These are phyloP conservation scores for Aspergillus japonicus DNA, from an alignment of 2,329 filamentous ascomycete species.

Conservation along the genomic window DNA sequence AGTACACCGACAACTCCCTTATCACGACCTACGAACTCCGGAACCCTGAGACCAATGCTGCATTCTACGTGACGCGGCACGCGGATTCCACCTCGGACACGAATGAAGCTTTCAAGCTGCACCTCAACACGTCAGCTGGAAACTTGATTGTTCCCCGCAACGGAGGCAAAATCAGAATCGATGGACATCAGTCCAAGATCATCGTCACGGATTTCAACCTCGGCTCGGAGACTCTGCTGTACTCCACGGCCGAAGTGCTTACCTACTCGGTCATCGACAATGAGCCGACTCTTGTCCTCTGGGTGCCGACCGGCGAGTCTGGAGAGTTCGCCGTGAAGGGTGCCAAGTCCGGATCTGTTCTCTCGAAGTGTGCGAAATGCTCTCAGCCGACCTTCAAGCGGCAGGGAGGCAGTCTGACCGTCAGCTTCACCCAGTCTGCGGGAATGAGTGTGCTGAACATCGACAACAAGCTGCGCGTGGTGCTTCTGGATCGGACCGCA, in stretches of 20 bases:
- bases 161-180: conserved; percentile 50
- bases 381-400: conserved; percentile 45
- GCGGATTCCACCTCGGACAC: conserved; percentile 53
- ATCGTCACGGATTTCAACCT: conserved; percentile 60
- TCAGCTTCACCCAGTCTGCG: conserved; percentile 51
- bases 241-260: conserved; percentile 57
- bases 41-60: conserved; percentile 57
- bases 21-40: conserved; percentile 58
- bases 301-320: conserved; percentile 55
- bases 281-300: conserved; percentile 51
- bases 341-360: conserved; percentile 35
- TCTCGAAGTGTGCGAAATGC: conserved; percentile 42
- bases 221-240: conserved; percentile 52
- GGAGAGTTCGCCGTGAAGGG: conserved; percentile 55
- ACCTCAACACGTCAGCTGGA: conserved; percentile 57
- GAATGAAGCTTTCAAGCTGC: conserved; percentile 54
- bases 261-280: conserved; percentile 52
- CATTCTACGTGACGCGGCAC: conserved; percentile 61
- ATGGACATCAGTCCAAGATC: conserved; percentile 63
- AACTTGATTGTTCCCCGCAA: conserved; percentile 55
- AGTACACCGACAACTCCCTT: conserved; percentile 52
- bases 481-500: conserved; percentile 54
- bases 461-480: conserved; percentile 49
- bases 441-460: conserved; percentile 52
- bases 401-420: conserved; percentile 42